Base-by-base conservation (phyloP, 2,329 filamentous ascomycete species). In the Fusarium longipes region DNA sequence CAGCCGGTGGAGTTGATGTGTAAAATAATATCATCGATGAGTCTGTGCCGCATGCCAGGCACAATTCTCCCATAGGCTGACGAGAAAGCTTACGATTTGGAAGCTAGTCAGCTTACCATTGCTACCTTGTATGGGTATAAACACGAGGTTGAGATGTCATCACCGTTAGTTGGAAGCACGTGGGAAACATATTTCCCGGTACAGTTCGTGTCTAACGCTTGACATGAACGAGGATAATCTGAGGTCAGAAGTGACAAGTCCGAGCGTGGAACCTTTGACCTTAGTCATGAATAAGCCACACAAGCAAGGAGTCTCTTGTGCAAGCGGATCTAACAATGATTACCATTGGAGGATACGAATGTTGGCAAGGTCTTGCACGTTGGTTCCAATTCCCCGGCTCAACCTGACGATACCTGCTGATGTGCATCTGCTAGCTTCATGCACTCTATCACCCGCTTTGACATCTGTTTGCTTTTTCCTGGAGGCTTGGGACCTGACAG, bases 381-480 rank as follows among this genome's bases (percentile, higher is more conserved):
- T 50, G 50, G 25, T 30, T 65, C 44, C 22, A 65, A 45, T 45
- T 36, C 29, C 30, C 30, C 32, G 45, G 45, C 45, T 36, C 32
- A 35, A 48, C 50, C 48, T 57, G 40, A 33, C 30, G 48, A 65
- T 43, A 32, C 32, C 48, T 57, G 35, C 27, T 64, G 47, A 48
- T 61, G 32, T 60, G 53, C 59, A 61, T 43, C 27, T 47, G 30
- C 56, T 35, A 54, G 39, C 38, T 53, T 17, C 30, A 53, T 53
- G 30, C 45, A 48, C 49, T 40, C 36, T 33, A 56, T 51, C 48
- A 63, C 38, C 45, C 66, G 63, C 66, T 66, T 67, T 58, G 63
- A 67, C 66, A 29, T 51, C 24, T 54, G 54, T 32, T 65, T 70
- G 54, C 66, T 61, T 64, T 67, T 49, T 40, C 42, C 25, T 30